These are phyloP conservation scores for Eragrostis curvula DNA, from an alignment of 176 grass and related monocot genomes.

Conservation along the genomic window DNA sequence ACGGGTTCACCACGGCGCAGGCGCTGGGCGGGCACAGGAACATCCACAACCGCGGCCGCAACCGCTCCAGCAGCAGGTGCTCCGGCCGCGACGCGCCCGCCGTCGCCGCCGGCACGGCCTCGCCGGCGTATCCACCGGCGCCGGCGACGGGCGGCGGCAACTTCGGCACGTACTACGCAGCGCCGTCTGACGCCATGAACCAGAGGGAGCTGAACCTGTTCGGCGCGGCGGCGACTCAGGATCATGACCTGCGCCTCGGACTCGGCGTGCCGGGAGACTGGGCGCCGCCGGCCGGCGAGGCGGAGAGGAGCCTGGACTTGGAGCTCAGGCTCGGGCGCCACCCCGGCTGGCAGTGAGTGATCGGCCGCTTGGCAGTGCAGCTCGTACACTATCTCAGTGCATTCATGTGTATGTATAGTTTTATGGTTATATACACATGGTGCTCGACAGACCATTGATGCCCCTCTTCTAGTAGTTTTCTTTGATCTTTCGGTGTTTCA, in stretches of 20 bases:
- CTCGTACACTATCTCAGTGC: background rate
- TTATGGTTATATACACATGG: background rate
- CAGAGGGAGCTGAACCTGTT: constrained; percentile 8
- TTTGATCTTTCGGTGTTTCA: background rate
- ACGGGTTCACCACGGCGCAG: constrained; percentile 60
- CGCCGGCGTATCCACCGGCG: background rate
- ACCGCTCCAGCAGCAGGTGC: background rate
- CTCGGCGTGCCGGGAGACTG: constrained; percentile 12
- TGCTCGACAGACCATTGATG: background rate
- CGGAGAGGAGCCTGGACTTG: constrained; percentile 46
- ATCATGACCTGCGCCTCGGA: constrained; percentile 27
- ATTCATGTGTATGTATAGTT: background rate
- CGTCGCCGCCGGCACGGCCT: background rate
- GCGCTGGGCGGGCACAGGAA: constrained; percentile 58
- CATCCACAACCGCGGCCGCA: constrained; percentile 38
- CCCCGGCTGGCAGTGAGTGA: constrained; percentile 29
- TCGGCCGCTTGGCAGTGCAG: background rate
- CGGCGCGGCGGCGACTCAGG: background rate
- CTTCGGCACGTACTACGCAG: constrained; percentile 16
- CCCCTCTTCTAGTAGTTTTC: background rate
- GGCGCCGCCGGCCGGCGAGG: constrained; percentile 15
- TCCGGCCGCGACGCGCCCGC: background rate
- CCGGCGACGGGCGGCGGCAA: background rate
- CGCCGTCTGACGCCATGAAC: background rate
- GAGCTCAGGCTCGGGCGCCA: constrained; percentile 55